Conservation (phyloP, 441 rosid species). For the Viola pubescens region DNA sequence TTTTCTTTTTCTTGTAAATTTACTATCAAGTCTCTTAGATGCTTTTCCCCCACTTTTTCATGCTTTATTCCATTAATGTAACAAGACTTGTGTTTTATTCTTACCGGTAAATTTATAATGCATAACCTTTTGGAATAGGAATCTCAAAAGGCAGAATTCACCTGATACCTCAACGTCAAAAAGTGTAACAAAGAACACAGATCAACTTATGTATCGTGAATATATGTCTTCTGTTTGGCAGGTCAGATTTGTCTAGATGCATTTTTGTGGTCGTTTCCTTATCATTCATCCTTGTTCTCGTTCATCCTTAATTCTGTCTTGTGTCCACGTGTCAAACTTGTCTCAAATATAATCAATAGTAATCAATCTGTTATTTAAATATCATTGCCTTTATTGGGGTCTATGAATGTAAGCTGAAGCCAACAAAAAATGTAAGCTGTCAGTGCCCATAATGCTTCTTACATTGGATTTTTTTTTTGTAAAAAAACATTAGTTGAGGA, state of each 20-base stretch:
- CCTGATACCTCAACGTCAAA: slow-evolving; percentile 20
- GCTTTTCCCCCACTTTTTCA: too few relatives aligned
- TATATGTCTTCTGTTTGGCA: slow-evolving; percentile 89
- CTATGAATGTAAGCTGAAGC: neutral
- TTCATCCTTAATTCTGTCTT: neutral
- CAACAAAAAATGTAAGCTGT: neutral
- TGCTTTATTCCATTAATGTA: neutral
- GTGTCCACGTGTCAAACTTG: neutral
- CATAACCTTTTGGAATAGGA: slow-evolving; percentile 21
- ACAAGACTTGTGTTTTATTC: neutral
- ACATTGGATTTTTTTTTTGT: too few relatives aligned
- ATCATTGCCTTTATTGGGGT: neutral
- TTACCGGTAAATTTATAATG: neutral
- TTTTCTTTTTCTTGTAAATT: too few relatives aligned
- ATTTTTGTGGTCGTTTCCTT: neutral
- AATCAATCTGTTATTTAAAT: neutral
- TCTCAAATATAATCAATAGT: neutral
- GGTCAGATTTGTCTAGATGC: slow-evolving; percentile 34
- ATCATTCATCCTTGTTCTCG: too few relatives aligned
- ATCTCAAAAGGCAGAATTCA: slow-evolving; percentile 28
- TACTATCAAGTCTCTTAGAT: too few relatives aligned
- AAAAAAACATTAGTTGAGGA: too few relatives aligned
- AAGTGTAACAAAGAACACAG: slow-evolving; percentile 24
- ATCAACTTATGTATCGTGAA: slow-evolving; percentile 44
- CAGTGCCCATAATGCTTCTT: too few relatives aligned